Base-by-base conservation (phyloP, 208 protist genomes). In the Sergeia podlipaevii region DNA sequence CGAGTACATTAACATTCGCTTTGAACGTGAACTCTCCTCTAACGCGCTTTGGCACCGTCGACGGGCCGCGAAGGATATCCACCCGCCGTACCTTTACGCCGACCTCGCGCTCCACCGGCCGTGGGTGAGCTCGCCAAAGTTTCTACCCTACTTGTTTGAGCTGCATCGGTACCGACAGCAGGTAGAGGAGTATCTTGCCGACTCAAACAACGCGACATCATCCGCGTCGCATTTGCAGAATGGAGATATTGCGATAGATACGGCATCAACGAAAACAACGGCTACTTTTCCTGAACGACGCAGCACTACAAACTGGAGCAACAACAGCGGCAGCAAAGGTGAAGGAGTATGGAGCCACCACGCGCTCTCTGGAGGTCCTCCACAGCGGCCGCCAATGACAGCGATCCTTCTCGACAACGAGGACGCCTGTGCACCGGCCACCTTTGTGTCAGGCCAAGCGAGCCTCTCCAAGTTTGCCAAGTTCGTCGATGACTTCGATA, bases 1-100 rank as follows among this genome's bases (percentile, higher is more conserved):
- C 30, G 65, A 68, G 21, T 74, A 59, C 56, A 33, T 88, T 15
- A 58, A 45, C 7, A 36, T 28, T 10, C 67, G 80, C 24, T 79
- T 73, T 57, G 62, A 73, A 48, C 36, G 45, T 7, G 64, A 81
- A 58, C 73, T 77, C 24, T 55, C 72, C 4, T n/a, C 56, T 13
- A 51, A 49, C 11, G 43, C 61, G 5, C 46, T 77, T 8, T 45
- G 41, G 4, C 43, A 74, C 50, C 75, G 57, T 33, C 24, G 30
- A 4, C 73, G 80, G 27, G 52, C 32, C 17, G 36, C 60, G 4
- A 21, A 21, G 4, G 80, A 85, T 36, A 30, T 85, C 2, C 71
- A 71, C 34, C 49, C 74, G 10, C 80, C 80, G 11, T 89, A 84
- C 48, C 43, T 84, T 44, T 79, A 89, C 62, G 77, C 83, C 52